Evolutionary conservation across 192 early-diverging fungal species (phyloP), one percentile per base, ranked within the genome.

Genomic region (Coemansia sp.): DNA sequence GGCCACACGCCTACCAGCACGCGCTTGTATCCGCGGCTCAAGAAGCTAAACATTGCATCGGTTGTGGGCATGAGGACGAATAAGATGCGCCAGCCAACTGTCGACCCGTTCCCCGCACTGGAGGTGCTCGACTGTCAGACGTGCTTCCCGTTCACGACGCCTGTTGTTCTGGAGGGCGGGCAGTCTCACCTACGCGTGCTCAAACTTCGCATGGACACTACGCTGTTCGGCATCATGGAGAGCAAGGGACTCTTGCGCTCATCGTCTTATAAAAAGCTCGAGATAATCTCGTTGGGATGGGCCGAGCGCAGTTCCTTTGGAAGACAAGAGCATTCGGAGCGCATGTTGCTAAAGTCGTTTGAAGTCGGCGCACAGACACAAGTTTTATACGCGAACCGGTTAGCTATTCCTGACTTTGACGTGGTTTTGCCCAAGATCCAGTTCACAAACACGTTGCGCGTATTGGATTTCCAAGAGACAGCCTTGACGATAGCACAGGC

Each of bases 1-100:
- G 27, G 40, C 16, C 24, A 55, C 1, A 36, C 41, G 0, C 20
- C 52, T 9, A 24, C 34, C 10, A 44, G 50, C 55, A 79, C 72
- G 2, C 39, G 57, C 16, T 39, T 74, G 8, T 79, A 79, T 33
- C 78, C 78, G 15, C 64, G 61, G 18, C 78, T 79, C 40, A 64
- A 71, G 34, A 36, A 33, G 6, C 44, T 79, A n/a, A 18, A 44
- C 34, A 79, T 79, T 1, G 53, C 40, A 0, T 38, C 13, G 36
- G 65, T 44, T 60, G 47, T 66, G 64, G 65, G 4, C 27, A 38
- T 18, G 46, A 64, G 44, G 11, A 38, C 47, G 3, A 7, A n/a
- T 15, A 36, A 10, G 16, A 18, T 62, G 7, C 52, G 49, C 64
- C 39, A 73, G 61, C 57, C 71, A 1, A 53, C 36, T 6, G 49